phyloP scores from a whole-genome alignment of 805 yeast species.

The Kazachstania africana region DNA sequence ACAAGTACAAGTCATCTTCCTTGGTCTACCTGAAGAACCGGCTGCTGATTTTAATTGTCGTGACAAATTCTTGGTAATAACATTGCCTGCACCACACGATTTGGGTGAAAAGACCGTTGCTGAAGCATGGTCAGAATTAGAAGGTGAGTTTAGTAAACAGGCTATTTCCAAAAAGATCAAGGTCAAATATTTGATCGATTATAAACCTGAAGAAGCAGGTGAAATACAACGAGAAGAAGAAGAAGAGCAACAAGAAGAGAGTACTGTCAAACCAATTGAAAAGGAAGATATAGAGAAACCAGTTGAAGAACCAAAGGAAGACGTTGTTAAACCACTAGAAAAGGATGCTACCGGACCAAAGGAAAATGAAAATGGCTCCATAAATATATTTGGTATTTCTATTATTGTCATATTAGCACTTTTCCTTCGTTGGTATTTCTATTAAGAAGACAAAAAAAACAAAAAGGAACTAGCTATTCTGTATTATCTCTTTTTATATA shows the following conservation, averaged over 20 bases:
- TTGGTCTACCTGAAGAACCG: slow-evolving; percentile 72
- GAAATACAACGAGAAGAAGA: slow-evolving; percentile 1
- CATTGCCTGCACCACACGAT: slow-evolving; percentile 61
- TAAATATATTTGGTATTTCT: neutral
- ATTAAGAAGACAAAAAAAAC: neutral
- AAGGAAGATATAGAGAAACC: slow-evolving; percentile 5
- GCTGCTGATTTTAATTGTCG: slow-evolving; percentile 63
- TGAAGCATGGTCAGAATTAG: slow-evolving; percentile 67
- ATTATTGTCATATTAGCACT: neutral
- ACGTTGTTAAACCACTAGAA: neutral
- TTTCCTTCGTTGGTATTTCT: neutral
- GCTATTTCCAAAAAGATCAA: slow-evolving; percentile 54
- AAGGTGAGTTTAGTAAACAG: slow-evolving; percentile 41
- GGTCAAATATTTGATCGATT: slow-evolving; percentile 36
- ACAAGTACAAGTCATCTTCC: slow-evolving; percentile 72
- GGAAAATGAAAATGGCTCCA: neutral
- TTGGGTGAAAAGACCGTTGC: slow-evolving; percentile 48
- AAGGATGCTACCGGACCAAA: neutral
- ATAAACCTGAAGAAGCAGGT: slow-evolving; percentile 3
- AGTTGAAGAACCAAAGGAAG: slow-evolving; percentile 8
- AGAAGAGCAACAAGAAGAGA: slow-evolving; percentile 2
- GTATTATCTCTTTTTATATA: neutral
- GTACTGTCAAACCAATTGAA: slow-evolving; percentile 6
- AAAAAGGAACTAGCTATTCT: neutral
- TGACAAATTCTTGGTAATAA: slow-evolving; percentile 85